These are phyloP conservation scores for Mycosphaerella arachidis DNA, from an alignment of 2,329 filamentous ascomycete species.

Conservation along the genomic window DNA sequence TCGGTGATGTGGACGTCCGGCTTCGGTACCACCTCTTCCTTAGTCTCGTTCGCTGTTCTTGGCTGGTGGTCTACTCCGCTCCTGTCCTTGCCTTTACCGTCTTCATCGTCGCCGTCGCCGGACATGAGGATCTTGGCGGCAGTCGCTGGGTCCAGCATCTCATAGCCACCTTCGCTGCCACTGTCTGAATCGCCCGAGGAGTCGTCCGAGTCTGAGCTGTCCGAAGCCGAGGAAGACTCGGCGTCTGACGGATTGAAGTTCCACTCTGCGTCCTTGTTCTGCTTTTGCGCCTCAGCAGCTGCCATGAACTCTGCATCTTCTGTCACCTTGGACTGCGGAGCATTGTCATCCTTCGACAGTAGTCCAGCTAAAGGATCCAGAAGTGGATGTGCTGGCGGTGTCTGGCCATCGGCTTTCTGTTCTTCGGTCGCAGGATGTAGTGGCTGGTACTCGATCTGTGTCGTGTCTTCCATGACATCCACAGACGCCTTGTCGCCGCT, in stretches of 20 bases:
- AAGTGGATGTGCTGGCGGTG: not conserved
- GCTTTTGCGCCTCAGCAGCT: constrained; percentile 43
- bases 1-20: constrained; percentile 74
- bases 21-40: constrained; percentile 49
- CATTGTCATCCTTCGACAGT: constrained; percentile 5
- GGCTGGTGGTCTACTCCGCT: constrained; percentile 46
- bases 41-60: constrained; percentile 76
- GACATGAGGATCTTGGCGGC: constrained; percentile 81
- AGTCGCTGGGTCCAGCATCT: constrained; percentile 74
- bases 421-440: not conserved
- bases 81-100: constrained; percentile 53
- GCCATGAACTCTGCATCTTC: constrained; percentile 41
- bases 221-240: constrained; percentile 55
- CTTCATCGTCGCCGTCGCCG: constrained; percentile 73
- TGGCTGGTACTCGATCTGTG: constrained; percentile 9
- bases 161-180: constrained; percentile 58
- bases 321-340: constrained; percentile 24
- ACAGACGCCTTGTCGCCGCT: constrained; percentile 5
- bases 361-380: constrained; percentile 3
- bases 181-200: constrained; percentile 48
- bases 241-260: constrained; percentile 62
- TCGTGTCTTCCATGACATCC: constrained; percentile 15
- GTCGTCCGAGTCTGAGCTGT: constrained; percentile 31
- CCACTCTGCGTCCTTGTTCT: constrained; percentile 68
- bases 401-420: not conserved